Conservation (phyloP, 495 filamentous ascomycete genomes). For the Aspergillus conjunctus region DNA sequence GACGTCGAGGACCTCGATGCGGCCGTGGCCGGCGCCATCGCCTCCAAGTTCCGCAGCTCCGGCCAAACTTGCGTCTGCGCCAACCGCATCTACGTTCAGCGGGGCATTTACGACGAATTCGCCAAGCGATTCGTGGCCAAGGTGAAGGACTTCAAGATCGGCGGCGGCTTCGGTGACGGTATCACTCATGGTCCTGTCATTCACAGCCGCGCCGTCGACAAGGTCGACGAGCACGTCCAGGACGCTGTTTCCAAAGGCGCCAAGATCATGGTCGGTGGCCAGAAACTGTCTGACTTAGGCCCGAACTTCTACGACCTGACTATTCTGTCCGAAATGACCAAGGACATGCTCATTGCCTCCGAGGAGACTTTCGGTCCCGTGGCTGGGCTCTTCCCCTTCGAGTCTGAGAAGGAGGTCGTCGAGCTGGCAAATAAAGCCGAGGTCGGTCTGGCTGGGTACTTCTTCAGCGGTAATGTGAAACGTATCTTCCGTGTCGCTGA, state of each 20-base stretch:
- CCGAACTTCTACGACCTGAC: constrained; percentile 82
- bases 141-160: constrained; percentile 76
- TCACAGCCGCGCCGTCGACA: constrained; percentile 70
- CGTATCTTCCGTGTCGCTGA: constrained; percentile 78
- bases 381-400: constrained; percentile 79
- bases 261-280: constrained; percentile 69
- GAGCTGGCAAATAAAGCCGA: constrained; percentile 73
- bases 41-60: constrained; percentile 81
- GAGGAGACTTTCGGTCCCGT: constrained; percentile 93
- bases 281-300: constrained; percentile 64
- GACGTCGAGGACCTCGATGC: constrained; percentile 76
- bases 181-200: constrained; percentile 84
- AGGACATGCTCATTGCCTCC: constrained; percentile 71
- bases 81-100: constrained; percentile 83
- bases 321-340: constrained; percentile 77
- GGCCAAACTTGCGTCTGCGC: constrained; percentile 93
- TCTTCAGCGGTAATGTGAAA: constrained; percentile 75
- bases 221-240: constrained; percentile 75
- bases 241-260: constrained; percentile 78
- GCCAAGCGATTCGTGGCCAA: constrained; percentile 68
- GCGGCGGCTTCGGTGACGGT: constrained; percentile 68
- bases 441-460: constrained; percentile 85
- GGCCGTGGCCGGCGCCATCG: constrained; percentile 74
- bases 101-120: constrained; percentile 78
- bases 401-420: constrained; percentile 81